Evolutionary conservation across 1,139 yeast species (phyloP).

Genomic region (Candida frijolesensis): DNA sequence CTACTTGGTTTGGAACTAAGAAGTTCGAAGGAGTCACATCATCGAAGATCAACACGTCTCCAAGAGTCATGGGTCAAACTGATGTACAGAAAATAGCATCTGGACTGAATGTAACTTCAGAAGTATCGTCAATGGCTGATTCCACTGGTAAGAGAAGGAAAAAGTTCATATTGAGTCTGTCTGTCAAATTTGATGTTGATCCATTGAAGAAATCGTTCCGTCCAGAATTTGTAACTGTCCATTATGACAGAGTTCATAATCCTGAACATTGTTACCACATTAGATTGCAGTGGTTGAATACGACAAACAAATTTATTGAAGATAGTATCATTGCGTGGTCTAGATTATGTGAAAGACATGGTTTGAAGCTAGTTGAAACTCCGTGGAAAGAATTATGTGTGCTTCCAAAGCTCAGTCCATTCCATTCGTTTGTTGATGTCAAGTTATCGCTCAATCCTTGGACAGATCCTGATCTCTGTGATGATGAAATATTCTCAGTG

Average conservation of each 20-base stretch:
- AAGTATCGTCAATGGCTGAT: slow-evolving; percentile 37
- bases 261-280: slow-evolving; percentile 95
- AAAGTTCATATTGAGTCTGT: slow-evolving; percentile 52
- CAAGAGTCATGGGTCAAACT: slow-evolving; percentile 22
- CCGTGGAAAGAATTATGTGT: slow-evolving; percentile 89
- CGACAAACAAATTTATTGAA: slow-evolving; percentile 87
- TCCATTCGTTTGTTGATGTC: slow-evolving; percentile 80
- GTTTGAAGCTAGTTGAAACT: slow-evolving; percentile 83
- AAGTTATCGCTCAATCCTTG: slow-evolving; percentile 68
- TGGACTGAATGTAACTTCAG: slow-evolving; percentile 26
- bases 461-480: slow-evolving; percentile 57
- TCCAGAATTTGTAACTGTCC: slow-evolving; percentile 79
- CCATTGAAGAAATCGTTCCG: slow-evolving; percentile 70
- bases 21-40: slow-evolving; percentile 21
- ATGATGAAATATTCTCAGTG: slow-evolving; percentile 44
- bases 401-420: slow-evolving; percentile 77
- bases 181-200: slow-evolving; percentile 76
- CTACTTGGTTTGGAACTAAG: slow-evolving; percentile 39
- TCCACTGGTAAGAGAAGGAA: slow-evolving; percentile 26
- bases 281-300: slow-evolving; percentile 88
- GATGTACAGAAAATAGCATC: slow-evolving; percentile 12
- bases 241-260: slow-evolving; percentile 88
- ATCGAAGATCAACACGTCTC: slow-evolving; percentile 33
- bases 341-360: slow-evolving; percentile 82
- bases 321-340: slow-evolving; percentile 84